Conservation (phyloP, 768 basidiomycete species). For the Porpolomopsis calyptriformis region DNA sequence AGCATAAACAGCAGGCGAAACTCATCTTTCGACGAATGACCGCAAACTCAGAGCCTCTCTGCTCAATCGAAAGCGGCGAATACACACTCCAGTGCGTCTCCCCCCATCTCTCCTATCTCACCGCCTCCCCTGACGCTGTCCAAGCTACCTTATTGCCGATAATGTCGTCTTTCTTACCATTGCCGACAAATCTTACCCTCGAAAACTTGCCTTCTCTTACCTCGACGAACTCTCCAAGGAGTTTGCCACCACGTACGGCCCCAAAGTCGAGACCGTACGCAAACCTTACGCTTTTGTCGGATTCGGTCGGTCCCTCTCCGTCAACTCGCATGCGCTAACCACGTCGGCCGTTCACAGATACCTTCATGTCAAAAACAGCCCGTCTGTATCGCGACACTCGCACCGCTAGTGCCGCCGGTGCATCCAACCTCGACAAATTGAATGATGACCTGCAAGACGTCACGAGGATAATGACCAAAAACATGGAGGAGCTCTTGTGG, state of each 20-base stretch:
- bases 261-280: conserved; percentile 82
- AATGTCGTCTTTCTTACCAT: conserved; percentile 94
- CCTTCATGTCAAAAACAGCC: conserved; percentile 97
- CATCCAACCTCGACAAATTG: conserved; percentile 68
- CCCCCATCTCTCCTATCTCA: conserved; percentile 3
- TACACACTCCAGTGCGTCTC: conserved; percentile 88
- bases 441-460: conserved; percentile 98
- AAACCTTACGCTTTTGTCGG: conserved; percentile 99
- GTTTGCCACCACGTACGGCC: conserved; percentile 84
- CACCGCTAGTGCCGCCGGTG: conserved; percentile 60
- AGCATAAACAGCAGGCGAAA: conserved; percentile 98
- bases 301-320: conserved; percentile 57
- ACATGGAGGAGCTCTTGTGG: conserved; percentile 99
- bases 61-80: conserved; percentile 91
- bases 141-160: conserved; percentile 87
- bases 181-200: conserved; percentile 92
- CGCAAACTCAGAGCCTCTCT: conserved; percentile 87
- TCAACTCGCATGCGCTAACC: background rate
- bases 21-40: conserved; percentile 91
- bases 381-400: conserved; percentile 91
- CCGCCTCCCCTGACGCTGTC: conserved; percentile 4
- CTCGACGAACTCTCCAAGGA: conserved; percentile 96
- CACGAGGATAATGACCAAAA: conserved; percentile 99
- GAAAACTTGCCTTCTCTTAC: conserved; percentile 96
- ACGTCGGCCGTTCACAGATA: conserved; percentile 45